A percentile compares a stretch with the other conserved stretches of the same genome.
These are phyloP conservation scores for Haplosporangium sp. DNA, from an alignment of 371 early-diverging fungal species.

Conservation along the genomic window DNA sequence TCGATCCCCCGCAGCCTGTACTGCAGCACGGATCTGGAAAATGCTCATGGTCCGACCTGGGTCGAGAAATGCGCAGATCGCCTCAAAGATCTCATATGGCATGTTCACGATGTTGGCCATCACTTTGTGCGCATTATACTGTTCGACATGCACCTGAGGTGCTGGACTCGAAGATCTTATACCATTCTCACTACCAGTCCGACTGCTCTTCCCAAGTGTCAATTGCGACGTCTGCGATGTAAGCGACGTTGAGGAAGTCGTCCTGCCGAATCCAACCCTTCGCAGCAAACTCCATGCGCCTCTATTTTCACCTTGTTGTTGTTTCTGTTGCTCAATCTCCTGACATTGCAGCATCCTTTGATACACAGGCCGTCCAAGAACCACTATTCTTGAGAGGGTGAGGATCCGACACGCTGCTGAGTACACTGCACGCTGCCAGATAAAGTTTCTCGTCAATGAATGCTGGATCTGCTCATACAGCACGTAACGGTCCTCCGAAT, in stretches of 20 bases:
- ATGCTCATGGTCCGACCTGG: slow-evolving; percentile 38
- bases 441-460: slow-evolving; percentile 51
- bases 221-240: slow-evolving; percentile 5
- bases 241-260: slow-evolving; percentile 8
- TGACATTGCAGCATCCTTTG: slow-evolving; percentile 7
- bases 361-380: slow-evolving; percentile 25
- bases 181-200: background rate
- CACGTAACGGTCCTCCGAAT: slow-evolving; percentile 51
- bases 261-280: slow-evolving; percentile 18
- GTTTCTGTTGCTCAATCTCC: slow-evolving; percentile 5
- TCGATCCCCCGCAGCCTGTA: slow-evolving; percentile 19
- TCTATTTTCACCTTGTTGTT: slow-evolving; percentile 8
- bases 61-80: slow-evolving; percentile 45
- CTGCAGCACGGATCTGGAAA: slow-evolving; percentile 37
- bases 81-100: slow-evolving; percentile 52
- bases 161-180: background rate
- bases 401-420: slow-evolving; percentile 43
- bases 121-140: slow-evolving; percentile 34
- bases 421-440: slow-evolving; percentile 51
- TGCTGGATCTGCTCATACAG: slow-evolving; percentile 52
- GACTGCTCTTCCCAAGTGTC: background rate
- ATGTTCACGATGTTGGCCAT: slow-evolving; percentile 42
- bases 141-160: background rate
- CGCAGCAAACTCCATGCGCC: slow-evolving; percentile 25
- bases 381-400: slow-evolving; percentile 38